Evolutionary conservation across 202 grass and related monocot genomes (phyloP).

Genomic region (Dendrocalamus latiflorus): DNA sequence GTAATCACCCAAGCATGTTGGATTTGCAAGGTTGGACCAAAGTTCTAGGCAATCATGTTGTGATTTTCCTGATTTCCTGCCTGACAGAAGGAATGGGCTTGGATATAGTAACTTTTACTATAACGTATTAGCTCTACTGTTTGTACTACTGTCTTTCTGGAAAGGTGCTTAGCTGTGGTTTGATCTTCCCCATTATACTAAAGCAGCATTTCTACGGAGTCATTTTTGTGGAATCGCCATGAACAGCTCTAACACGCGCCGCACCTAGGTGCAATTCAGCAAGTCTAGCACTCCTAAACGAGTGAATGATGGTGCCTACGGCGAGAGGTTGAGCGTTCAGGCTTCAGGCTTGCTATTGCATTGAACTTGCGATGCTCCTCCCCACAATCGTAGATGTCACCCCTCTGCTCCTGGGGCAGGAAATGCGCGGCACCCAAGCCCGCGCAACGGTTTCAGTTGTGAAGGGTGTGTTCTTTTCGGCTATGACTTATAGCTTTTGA

Average conservation of each 20-base stretch:
- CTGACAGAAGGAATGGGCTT: not conserved
- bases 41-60: not conserved
- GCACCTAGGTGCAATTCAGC: not conserved
- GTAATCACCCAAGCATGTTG: not conserved
- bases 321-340: not conserved
- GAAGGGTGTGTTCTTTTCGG: no score
- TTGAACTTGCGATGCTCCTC: not conserved
- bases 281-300: not conserved
- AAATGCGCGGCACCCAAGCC: not conserved
- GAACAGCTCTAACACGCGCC: not conserved
- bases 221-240: not conserved
- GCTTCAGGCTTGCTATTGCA: not conserved
- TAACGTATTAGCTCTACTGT: not conserved
- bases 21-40: not conserved
- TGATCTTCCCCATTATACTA: not conserved
- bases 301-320: no score
- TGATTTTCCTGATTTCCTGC: not conserved
- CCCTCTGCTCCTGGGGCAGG: not conserved
- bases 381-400: not conserved
- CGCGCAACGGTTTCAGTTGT: no score
- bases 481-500: no score
- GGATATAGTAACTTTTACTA: not conserved
- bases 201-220: not conserved
- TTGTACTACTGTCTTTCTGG: not conserved
- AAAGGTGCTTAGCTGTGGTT: not conserved